A percentile compares a stretch with the other conserved stretches of the same genome.
Conservation (phyloP, 2,329 filamentous ascomycete genomes). For the Fusarium sp. region DNA sequence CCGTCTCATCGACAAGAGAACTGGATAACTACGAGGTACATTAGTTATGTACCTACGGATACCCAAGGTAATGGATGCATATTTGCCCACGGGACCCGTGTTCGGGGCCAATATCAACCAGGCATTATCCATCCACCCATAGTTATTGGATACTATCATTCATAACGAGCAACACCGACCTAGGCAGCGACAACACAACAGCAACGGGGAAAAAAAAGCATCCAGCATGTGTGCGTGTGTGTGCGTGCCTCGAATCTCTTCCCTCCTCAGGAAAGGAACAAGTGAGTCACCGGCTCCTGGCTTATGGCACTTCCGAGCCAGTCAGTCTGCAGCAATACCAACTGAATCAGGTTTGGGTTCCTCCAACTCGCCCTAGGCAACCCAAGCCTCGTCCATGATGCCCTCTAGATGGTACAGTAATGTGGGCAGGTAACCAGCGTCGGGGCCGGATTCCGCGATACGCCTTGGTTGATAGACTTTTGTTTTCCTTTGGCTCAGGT, state of each 20-base stretch:
- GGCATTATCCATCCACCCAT: background rate
- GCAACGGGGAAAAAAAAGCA: no score
- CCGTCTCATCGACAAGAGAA: background rate
- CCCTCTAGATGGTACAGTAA: no score
- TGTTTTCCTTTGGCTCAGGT: no score
- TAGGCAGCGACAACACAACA: background rate
- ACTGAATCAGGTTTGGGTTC: constrained; percentile 7
- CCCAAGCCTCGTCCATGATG: constrained; percentile 8
- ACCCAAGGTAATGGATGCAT: background rate
- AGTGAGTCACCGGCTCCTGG: constrained; percentile 21
- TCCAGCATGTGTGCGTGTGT: no score
- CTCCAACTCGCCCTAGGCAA: constrained; percentile 3
- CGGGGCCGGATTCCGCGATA: no score
- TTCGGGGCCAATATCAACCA: background rate
- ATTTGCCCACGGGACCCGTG: background rate
- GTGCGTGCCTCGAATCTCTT: no score
- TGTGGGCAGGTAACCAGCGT: background rate
- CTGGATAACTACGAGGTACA: background rate
- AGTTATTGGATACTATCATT: background rate
- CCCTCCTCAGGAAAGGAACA: no score
- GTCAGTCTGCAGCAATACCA: constrained; percentile 17
- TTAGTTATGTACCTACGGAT: background rate
- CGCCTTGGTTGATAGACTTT: no score
- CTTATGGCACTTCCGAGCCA: constrained; percentile 14
- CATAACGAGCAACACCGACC: no score